phyloP scores from a whole-genome alignment of 176 grass and related monocot genomes.

The Oropetium thomaeum region DNA sequence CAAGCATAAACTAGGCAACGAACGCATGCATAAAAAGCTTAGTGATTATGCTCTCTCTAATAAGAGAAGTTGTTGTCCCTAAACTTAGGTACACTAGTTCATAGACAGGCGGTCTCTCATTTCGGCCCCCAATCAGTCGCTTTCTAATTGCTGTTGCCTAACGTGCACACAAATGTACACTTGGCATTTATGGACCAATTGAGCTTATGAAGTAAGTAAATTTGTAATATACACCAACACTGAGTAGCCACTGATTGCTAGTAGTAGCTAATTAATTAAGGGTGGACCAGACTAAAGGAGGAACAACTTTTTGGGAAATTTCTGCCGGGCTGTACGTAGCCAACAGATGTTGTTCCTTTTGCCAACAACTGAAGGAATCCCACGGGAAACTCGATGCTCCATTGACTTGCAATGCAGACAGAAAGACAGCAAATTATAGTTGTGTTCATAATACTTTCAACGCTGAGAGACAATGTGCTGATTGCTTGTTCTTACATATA shows the following conservation, averaged over 20 bases:
- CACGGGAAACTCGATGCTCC: background rate
- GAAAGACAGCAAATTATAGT: background rate
- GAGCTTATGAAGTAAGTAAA: too few species aligned
- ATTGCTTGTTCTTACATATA: background rate
- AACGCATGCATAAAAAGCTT: background rate
- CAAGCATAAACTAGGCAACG: too few species aligned
- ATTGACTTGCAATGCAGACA: background rate
- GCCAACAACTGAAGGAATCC: background rate
- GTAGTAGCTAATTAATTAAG: too few species aligned
- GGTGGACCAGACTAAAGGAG: background rate
- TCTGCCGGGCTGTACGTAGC: constrained; percentile 6
- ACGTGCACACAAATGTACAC: constrained; percentile 1
- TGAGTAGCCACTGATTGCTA: too few species aligned
- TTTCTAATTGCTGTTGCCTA: background rate
- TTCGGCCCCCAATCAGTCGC: background rate
- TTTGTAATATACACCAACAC: too few species aligned
- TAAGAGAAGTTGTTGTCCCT: background rate
- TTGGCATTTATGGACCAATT: background rate
- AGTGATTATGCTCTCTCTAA: background rate
- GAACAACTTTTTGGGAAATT: constrained; percentile 11
- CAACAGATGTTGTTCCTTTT: constrained; percentile 14
- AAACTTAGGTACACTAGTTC: background rate
- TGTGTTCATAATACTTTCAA: background rate
- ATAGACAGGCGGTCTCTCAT: background rate
- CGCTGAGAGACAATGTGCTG: background rate